Percentiles rank a stretch among this genome's conserved stretches.
phyloP scores from a whole-genome alignment of 208 protist species.

The Novymonas esmeraldas region DNA sequence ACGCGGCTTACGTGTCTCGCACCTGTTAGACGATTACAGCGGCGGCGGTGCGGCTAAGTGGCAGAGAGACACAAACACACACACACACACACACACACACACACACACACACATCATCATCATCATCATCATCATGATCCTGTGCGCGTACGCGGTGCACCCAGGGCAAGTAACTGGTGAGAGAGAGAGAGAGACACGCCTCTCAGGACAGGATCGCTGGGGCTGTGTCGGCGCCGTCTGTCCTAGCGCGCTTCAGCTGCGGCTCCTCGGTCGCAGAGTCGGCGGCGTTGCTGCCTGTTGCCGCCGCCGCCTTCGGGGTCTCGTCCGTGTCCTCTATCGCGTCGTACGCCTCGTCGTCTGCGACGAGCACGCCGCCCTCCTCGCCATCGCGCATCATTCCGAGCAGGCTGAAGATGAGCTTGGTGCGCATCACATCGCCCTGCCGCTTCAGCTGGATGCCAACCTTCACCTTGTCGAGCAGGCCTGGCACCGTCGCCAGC shows the following conservation, averaged over 20 bases:
- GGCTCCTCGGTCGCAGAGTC: conserved; percentile 6
- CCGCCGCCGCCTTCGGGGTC: conserved; percentile 15
- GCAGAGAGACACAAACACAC: too few relatives aligned
- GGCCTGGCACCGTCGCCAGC: conserved; percentile 59
- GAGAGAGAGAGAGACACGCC: too few relatives aligned
- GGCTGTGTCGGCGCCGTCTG: neutral
- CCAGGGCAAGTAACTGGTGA: too few relatives aligned
- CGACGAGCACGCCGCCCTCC: conserved; percentile 42
- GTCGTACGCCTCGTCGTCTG: conserved; percentile 45
- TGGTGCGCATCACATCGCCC: conserved; percentile 82
- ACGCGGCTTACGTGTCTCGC: too few relatives aligned
- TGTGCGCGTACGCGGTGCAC: too few relatives aligned
- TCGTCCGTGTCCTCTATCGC: conserved; percentile 27
- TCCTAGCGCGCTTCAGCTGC: conserved; percentile 15
- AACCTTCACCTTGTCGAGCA: conserved; percentile 83
- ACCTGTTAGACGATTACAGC: too few relatives aligned
- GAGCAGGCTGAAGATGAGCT: conserved; percentile 64
- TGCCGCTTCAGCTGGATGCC: conserved; percentile 71
- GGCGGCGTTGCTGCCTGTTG: too few relatives aligned
- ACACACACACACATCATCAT: too few relatives aligned
- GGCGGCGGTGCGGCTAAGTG: too few relatives aligned
- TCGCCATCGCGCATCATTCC: conserved; percentile 67
- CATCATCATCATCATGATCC: too few relatives aligned
- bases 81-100: too few relatives aligned
- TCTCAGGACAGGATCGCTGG: too few relatives aligned